A percentile compares a stretch with the other conserved stretches of the same genome.
phyloP scores from a whole-genome alignment of 345 rosid genomes.

The Gossypium anomalum region DNA sequence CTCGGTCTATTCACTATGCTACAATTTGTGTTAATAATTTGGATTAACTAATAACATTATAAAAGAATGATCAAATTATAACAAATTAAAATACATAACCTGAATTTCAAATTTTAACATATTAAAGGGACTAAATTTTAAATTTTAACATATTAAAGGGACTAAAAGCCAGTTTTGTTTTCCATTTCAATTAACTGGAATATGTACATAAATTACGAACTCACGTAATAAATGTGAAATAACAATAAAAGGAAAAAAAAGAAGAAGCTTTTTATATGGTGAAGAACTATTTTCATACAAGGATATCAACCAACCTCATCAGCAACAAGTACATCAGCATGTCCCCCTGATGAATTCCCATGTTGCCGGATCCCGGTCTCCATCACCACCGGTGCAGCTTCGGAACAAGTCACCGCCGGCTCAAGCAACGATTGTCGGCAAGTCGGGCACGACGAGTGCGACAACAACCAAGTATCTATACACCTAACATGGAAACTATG shows the following conservation, averaged over 20 bases:
- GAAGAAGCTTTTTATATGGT: background rate
- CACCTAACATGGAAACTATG: constrained; percentile 73
- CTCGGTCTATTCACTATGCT: too few species aligned
- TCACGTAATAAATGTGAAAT: background rate
- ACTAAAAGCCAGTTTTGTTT: background rate
- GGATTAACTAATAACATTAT: too few species aligned
- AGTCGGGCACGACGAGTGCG: constrained; percentile 71
- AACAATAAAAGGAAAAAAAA: too few species aligned
- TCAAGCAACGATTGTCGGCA: constrained; percentile 57
- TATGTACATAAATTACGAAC: background rate
- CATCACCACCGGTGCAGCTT: constrained; percentile 23
- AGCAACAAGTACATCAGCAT: constrained; percentile 16
- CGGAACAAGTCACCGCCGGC: constrained; percentile 26
- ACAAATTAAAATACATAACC: too few species aligned
- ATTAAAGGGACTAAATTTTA: too few species aligned
- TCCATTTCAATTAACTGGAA: background rate
- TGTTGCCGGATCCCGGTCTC: constrained; percentile 27
- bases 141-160: too few species aligned
- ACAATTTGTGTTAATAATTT: too few species aligned
- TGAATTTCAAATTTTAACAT: too few species aligned
- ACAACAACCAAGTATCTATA: constrained; percentile 59
- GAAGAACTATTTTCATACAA: background rate
- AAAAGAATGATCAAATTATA: too few species aligned
- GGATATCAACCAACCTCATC: constrained; percentile 24
- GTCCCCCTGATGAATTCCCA: constrained; percentile 24